Conservation (phyloP, 2,329 filamentous ascomycete species). For the Ophiognomonia clavigignenti-juglandacearum region DNA sequence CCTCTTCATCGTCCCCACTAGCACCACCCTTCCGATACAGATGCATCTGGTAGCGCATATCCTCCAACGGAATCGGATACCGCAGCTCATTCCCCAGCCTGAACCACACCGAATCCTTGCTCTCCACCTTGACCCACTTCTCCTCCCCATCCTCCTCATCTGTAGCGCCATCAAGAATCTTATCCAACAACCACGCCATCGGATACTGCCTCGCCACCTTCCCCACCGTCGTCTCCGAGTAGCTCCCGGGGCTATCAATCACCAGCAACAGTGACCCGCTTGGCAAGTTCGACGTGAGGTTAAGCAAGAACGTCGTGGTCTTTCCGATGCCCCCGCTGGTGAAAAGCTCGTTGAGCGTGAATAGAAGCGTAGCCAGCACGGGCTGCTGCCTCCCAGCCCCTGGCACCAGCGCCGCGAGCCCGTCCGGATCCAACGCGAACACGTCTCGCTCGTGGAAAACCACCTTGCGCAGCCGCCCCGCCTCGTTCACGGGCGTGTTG, state of each 20-base stretch:
- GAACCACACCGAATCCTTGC: conserved; percentile 81
- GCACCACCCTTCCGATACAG: conserved; percentile 52
- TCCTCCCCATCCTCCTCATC: conserved; percentile 56
- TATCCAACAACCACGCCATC: conserved; percentile 89
- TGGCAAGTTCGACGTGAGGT: conserved; percentile 54
- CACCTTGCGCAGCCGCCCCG: conserved; percentile 31
- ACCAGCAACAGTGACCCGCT: conserved; percentile 69
- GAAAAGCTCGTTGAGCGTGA: conserved; percentile 95
- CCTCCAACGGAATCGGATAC: conserved; percentile 84
- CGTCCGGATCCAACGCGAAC: conserved; percentile 33
- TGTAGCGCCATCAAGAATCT: conserved; percentile 70
- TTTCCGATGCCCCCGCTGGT: conserved; percentile 64
- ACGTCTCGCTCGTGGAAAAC: conserved; percentile 45
- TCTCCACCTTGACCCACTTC: conserved; percentile 69
- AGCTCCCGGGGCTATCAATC: conserved; percentile 89
- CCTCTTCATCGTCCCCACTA: neutral
- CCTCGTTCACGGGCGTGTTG: conserved; percentile 38
- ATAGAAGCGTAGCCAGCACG: conserved; percentile 74
- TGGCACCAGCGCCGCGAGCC: conserved; percentile 29
- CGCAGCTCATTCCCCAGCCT: conserved; percentile 60
- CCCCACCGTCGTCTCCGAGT: conserved; percentile 74
- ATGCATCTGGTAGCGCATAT: conserved; percentile 94
- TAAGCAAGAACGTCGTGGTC: conserved; percentile 72
- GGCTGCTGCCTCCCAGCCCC: conserved; percentile 22
- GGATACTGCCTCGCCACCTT: conserved; percentile 66